phyloP scores from a whole-genome alignment of 2,329 filamentous ascomycete species.

The Fusarium pseudocircinatum region DNA sequence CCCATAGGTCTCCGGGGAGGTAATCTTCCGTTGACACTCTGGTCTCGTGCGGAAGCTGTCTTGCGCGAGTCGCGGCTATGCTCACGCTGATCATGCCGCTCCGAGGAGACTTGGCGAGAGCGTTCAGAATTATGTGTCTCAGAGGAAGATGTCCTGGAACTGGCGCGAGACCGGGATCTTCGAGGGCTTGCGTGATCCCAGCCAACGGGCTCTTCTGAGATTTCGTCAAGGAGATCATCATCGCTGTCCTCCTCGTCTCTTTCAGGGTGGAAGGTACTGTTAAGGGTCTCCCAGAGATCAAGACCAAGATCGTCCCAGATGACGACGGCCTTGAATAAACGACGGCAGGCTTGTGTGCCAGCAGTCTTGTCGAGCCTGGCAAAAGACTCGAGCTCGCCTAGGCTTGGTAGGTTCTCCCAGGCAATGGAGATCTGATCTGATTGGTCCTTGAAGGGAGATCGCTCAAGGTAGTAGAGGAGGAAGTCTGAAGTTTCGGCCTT shows the following conservation, averaged over 20 bases:
- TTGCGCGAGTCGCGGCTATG: constrained; percentile 26
- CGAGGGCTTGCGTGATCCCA: constrained; percentile 24
- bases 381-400: constrained; percentile 48
- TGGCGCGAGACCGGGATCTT: constrained; percentile 28
- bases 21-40: constrained; percentile 12
- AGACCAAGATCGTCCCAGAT: constrained; percentile 52
- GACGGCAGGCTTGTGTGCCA: constrained; percentile 49
- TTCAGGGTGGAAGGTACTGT: constrained; percentile 19
- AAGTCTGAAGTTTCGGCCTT: constrained; percentile 47
- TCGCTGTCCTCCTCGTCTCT: constrained; percentile 18
- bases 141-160: constrained; percentile 27
- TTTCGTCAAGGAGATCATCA: constrained; percentile 26
- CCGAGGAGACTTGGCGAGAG: constrained; percentile 29
- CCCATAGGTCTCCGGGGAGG: constrained; percentile 20
- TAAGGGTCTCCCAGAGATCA: constrained; percentile 47
- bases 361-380: constrained; percentile 47
- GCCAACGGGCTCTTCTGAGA: constrained; percentile 22
- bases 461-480: constrained; percentile 46
- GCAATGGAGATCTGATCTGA: constrained; percentile 48
- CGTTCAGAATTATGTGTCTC: constrained; percentile 25
- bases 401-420: constrained; percentile 47
- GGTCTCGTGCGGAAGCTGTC: constrained; percentile 11
- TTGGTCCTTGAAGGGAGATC: constrained; percentile 41
- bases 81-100: constrained; percentile 25
- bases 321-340: constrained; percentile 51